Base-by-base conservation (phyloP, 352 stramenopile genomes). In the Phytophthora fragariae region DNA sequence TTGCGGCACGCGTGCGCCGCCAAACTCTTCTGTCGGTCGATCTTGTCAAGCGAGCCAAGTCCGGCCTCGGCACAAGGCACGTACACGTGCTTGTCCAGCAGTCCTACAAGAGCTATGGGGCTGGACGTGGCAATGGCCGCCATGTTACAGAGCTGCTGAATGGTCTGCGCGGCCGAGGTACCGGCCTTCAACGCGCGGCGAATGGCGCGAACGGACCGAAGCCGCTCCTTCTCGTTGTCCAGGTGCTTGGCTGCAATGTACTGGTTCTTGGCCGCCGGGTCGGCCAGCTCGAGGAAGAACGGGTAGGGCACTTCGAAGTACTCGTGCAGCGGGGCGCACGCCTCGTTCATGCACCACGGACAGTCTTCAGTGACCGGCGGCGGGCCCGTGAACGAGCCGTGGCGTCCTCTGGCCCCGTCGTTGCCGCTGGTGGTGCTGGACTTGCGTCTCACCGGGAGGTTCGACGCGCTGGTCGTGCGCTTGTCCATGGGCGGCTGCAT, bases 111-210 rank as follows among this genome's bases (percentile, higher is more conserved):
- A 5, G 88, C 87, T 55, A 92, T 83, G 0, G 84, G 77, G 52
- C 85, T 92, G 44, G 83, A 80, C 1, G 87, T 89, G n/a, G 88
- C 89, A 63, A 94, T 95, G 31, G 87, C 83, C 56, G 87, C 87
- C 84, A 97, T 94, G 56, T 85, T 91, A 70, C 84, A 92, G 29
- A 95, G 80, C 67, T 95, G 86, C 56, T 92, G 74, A 46, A 81
- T 84, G 39, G 85, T 83, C 72, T 90, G 84, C 44, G 80, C 70
- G 17, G 75, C 75, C 11, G 68, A 72, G 0, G 81, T 67, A 3
- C 73, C 69, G 0, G 77, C 73, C 60, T 84, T 81, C 8, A 95
- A 39, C 15, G 83, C 81, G 21, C 82, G 72, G 29, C 73, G 62
- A 19, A 95, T 73, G 3, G 76, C 66, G 8, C 82, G 82, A 19